Base-by-base conservation (phyloP, 176 grass and related monocot genomes). In the Musa beccarii region DNA sequence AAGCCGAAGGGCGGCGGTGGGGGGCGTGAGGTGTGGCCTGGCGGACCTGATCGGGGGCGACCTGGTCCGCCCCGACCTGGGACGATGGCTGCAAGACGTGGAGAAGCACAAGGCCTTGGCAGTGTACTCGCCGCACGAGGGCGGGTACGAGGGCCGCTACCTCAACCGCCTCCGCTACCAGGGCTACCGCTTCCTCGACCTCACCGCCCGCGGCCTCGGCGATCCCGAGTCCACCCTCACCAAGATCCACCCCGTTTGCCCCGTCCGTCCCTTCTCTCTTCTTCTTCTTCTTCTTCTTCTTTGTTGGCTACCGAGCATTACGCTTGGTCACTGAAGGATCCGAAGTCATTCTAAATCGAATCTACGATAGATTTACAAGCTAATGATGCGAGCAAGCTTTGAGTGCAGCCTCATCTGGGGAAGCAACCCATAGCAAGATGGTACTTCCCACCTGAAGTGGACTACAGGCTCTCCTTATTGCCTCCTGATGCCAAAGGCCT, bases 391-490 rank as follows among this genome's bases (percentile, higher is more conserved):
- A 52, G 21, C 25, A 67, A 56, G 22, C 14, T 29, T 54, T 69
- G 56, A 22, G 22, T 90, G 84, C 85, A 92, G 93, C 93, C 90
- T 63, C 87, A 87, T 68, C 74, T 97, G 19, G 93, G 93, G 65
- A 86, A 90, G 78, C 93, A 97, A 69, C 93, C 93, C 12, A 82
- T 90, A 75, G 87, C 93, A 72, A 85, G 93, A 77, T 93, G 93
- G 90, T 90, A 97, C 80, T 97, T 90, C 81, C 93, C 90, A 52
- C 93, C 90, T 52, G 90, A 97, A 86, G 90, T 97, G 75, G 90
- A 97, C 75, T 97, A 97, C 86, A 80, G 88, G 84, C 93, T 97
- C 63, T 82, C 85, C 76, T 56, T 97, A 73, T 68, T 97, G 79
- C 89, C 87, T 81, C 93, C 93, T 2, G 88, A 90, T 72, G 90